Base-by-base conservation (phyloP, 75 land plant species). In the Ceratopteris richardii region DNA sequence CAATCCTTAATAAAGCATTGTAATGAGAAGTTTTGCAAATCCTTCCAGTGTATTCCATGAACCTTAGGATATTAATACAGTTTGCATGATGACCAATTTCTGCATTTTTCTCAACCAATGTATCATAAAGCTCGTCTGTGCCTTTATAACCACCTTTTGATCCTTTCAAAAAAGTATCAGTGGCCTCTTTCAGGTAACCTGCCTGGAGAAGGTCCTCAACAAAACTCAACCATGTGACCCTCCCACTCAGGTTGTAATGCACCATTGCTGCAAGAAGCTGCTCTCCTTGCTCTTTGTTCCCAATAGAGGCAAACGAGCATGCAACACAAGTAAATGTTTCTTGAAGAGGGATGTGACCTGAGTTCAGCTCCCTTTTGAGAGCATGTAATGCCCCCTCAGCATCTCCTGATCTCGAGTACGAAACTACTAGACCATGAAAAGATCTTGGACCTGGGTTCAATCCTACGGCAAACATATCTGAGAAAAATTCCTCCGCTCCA, bases 251-350 rank as follows among this genome's bases (percentile, higher is more conserved):
- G 11, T 87, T 74, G 31, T 80, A 61, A 31, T 84, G 77, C 64
- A 84, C 99, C 88, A 90, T 90, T 1, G 84, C 86, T 29, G 86
- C 80, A 48, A 95, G 88, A 31, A 95, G 82, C 54, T 95, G 82
- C 42, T 84, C 75, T 27, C 89, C 97, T 43, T 65, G 76, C 24
- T 69, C 64, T 17, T 83, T 69, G 56, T 53, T 75, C 14, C 97
- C 99, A 60, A 64, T 72, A 6, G 80, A 67, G 16, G 88, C 99
- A 74, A 84, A 81, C 26, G 92, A 51, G 11, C 99, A 85, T 53
- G 77, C 61, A 18, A 95, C 50, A 19, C 97, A 81, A 39, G 82
- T 63, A 68, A 95, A 79, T 30, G 99, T 95, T 65, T 95, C 97
- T 56, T 80, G 92, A n/a, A 95, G 75, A 44, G 99, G 99, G 16